phyloP scores from a whole-genome alignment of 2,329 filamentous ascomycete species.

The Septoria linicola region DNA sequence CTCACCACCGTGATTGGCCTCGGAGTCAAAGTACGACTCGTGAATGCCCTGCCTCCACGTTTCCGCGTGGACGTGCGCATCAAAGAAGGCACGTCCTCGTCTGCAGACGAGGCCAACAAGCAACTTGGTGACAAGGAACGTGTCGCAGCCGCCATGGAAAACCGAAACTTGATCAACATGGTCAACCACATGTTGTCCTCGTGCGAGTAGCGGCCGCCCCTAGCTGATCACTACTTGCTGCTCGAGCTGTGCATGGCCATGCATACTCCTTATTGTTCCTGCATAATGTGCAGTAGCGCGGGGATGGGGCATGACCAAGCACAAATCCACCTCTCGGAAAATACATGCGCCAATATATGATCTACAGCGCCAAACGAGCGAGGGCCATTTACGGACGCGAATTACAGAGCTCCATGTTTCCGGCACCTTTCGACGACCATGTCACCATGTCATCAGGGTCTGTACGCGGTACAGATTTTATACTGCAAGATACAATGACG shows the following conservation, averaged over 20 bases:
- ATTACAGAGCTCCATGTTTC: too few species aligned
- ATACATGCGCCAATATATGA: too few species aligned
- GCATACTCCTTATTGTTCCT: constrained; percentile 1
- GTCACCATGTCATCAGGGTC: too few species aligned
- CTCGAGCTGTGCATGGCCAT: background rate
- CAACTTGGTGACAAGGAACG: constrained; percentile 95
- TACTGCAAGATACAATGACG: background rate
- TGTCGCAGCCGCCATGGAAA: constrained; percentile 91
- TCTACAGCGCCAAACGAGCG: too few species aligned
- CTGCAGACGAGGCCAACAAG: constrained; percentile 94
- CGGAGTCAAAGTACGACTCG: constrained; percentile 84
- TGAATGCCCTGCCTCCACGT: constrained; percentile 85
- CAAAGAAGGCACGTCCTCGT: constrained; percentile 93
- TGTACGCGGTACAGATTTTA: too few species aligned
- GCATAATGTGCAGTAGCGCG: constrained; percentile 20
- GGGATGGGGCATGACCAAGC: constrained; percentile 6
- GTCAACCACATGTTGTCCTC: constrained; percentile 80
- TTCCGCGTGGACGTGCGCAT: constrained; percentile 91
- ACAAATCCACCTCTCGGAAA: too few species aligned
- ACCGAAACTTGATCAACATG: constrained; percentile 82
- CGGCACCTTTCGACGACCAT: too few species aligned
- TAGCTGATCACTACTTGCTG: too few species aligned
- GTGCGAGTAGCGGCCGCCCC: constrained; percentile 34
- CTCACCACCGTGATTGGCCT: constrained; percentile 94
- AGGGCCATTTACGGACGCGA: background rate